Percentiles rank a stretch among this genome's conserved stretches.
Conservation (phyloP, 768 basidiomycete species). For the Tulasnella sp. region DNA sequence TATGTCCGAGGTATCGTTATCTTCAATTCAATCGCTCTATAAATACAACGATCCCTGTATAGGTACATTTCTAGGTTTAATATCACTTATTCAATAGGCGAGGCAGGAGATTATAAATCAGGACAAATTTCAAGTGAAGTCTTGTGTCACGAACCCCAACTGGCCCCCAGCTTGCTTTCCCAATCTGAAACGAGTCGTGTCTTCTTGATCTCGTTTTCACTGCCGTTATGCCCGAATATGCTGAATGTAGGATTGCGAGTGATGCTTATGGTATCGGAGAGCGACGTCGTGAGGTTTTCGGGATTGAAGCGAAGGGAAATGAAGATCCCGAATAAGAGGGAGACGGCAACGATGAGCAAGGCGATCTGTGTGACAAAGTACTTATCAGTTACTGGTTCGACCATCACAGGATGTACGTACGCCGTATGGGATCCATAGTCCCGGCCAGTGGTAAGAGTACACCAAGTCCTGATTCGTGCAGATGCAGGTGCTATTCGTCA, state of each 20-base stretch:
- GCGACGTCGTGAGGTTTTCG: conserved; percentile 49
- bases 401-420: not conserved
- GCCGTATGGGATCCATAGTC: not conserved
- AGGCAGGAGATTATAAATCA: not conserved
- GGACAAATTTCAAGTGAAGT: not conserved
- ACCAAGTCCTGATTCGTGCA: conserved; percentile 5
- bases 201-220: not conserved
- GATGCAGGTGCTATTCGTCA: not conserved
- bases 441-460: not conserved
- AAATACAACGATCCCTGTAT: not conserved
- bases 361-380: not conserved
- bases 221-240: not conserved
- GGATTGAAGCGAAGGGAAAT: not conserved
- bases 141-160: not conserved
- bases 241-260: not conserved
- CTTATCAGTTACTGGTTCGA: not conserved
- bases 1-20: not conserved
- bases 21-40: not conserved
- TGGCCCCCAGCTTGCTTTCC: not conserved
- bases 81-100: not conserved
- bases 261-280: not conserved
- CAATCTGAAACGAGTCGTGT: not conserved
- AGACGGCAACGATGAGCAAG: not conserved
- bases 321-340: not conserved
- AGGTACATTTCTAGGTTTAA: not conserved